phyloP scores from a whole-genome alignment of 305 asterid genomes.

The Fraxinus dipetala region DNA sequence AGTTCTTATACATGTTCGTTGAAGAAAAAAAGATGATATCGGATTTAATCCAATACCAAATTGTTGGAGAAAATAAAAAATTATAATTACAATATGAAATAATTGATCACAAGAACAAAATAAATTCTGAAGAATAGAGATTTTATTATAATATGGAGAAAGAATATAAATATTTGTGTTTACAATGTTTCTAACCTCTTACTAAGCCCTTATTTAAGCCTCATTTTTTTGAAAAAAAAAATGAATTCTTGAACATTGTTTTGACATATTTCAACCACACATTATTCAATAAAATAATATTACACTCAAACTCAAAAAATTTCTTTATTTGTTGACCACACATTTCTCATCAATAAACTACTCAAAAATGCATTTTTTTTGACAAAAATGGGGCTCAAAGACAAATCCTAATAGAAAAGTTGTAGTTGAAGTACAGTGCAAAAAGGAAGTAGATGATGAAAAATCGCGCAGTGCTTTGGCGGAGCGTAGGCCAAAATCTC shows the following conservation, averaged over 20 bases:
- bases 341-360: no score
- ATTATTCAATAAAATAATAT: no score
- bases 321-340: neutral
- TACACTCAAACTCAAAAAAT: neutral
- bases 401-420: no score
- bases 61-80: neutral
- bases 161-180: neutral
- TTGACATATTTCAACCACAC: neutral
- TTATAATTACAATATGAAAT: neutral
- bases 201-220: neutral
- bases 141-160: no score
- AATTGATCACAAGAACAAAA: neutral
- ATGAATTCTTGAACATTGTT: no score
- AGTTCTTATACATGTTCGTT: neutral
- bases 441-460: no score
- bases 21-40: neutral
- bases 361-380: no score
- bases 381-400: no score
- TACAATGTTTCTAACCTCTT: neutral
- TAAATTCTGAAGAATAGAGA: neutral
- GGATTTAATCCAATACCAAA: neutral
- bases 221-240: no score
- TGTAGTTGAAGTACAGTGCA: no score
- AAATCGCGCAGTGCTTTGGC: no score
- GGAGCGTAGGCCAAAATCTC: no score